Percentiles rank a stretch among this genome's conserved stretches.
phyloP scores from a whole-genome alignment of 495 filamentous ascomycete species.

The Staphylotrichum longicolle region DNA sequence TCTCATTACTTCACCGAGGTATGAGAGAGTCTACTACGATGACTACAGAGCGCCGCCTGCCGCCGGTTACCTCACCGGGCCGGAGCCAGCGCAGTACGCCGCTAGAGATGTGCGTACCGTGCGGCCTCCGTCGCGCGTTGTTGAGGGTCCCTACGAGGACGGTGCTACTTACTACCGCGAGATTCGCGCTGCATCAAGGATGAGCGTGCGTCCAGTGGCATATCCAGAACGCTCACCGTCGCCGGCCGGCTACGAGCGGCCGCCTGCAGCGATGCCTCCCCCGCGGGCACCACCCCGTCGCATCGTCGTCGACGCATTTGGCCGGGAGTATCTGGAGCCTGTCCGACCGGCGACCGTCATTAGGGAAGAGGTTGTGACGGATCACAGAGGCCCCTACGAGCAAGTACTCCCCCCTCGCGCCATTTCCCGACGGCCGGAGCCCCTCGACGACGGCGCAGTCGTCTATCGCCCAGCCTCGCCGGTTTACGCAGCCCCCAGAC shows the following conservation, averaged over 20 bases:
- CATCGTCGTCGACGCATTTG: conserved; percentile 68
- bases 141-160: conserved; percentile 42
- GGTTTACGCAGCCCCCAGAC: conserved; percentile 42
- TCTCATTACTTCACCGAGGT: conserved; percentile 30
- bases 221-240: conserved; percentile 59
- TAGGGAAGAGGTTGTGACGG: conserved; percentile 45
- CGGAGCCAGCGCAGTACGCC: conserved; percentile 38
- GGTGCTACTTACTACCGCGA: conserved; percentile 58
- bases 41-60: conserved; percentile 42
- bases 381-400: conserved; percentile 46
- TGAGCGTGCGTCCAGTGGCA: conserved; percentile 45
- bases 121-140: conserved; percentile 61
- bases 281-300: conserved; percentile 56
- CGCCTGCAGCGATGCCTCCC: conserved; percentile 51
- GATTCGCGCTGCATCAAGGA: conserved; percentile 36
- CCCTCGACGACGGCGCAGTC: conserved; percentile 47
- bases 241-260: conserved; percentile 52
- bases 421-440: conserved; percentile 53
- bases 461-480: conserved; percentile 45
- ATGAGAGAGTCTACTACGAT: conserved; percentile 41
- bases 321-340: conserved; percentile 66
- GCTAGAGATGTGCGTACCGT: conserved; percentile 46
- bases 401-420: conserved; percentile 42
- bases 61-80: conserved; percentile 1
- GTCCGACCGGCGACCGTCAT: conserved; percentile 44